phyloP scores from a whole-genome alignment of 1,139 yeast genomes.

The Sugiyamaella sp. region DNA sequence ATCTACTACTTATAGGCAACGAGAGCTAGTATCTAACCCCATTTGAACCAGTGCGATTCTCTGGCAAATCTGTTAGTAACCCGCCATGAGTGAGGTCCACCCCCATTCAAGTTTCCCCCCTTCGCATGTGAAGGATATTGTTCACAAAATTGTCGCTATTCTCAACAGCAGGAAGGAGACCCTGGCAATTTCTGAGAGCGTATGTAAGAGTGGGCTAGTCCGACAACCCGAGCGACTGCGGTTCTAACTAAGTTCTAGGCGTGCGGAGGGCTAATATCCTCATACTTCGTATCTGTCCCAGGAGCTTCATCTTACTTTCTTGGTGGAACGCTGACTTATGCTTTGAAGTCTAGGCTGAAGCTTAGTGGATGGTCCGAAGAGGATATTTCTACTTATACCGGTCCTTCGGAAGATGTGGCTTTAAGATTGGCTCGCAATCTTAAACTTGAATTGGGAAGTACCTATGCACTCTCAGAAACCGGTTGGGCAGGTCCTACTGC shows the following conservation, averaged over 20 bases:
- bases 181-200: constrained; percentile 76
- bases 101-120: constrained; percentile 58
- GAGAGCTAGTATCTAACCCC: too few species aligned
- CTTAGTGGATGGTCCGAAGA: constrained; percentile 76
- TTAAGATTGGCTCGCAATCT: constrained; percentile 75
- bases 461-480: constrained; percentile 79
- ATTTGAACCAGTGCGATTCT: too few species aligned
- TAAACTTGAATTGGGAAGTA: constrained; percentile 77
- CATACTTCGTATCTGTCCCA: constrained; percentile 77
- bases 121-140: constrained; percentile 52
- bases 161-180: constrained; percentile 60
- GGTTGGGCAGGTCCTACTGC: constrained; percentile 83
- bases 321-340: constrained; percentile 81
- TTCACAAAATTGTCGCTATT: constrained; percentile 58
- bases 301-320: constrained; percentile 84
- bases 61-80: too few species aligned
- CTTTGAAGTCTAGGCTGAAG: constrained; percentile 71
- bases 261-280: constrained; percentile 83
- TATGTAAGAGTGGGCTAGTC: too few species aligned
- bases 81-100: not conserved
- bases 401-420: constrained; percentile 80
- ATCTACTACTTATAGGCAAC: too few species aligned
- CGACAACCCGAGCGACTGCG: too few species aligned
- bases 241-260: constrained; percentile 45
- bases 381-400: constrained; percentile 66